Evolutionary conservation across 306 rosid genomes (phyloP), one percentile per base, ranked within the genome.

Genomic region (Dalbergia cultrata): DNA sequence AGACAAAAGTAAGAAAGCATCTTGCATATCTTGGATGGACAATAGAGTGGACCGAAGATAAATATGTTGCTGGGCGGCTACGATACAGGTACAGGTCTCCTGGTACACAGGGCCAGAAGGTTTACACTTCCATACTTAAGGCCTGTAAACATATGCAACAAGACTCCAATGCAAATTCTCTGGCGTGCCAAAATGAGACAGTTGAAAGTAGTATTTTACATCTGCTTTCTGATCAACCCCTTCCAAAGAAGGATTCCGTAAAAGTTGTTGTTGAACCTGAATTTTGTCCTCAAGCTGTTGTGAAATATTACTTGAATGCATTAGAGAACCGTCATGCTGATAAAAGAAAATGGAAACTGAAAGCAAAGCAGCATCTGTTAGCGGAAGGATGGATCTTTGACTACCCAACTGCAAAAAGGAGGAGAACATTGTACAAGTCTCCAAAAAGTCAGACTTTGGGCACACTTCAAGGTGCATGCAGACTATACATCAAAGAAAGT

Each of bases 11-110:
- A 34, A 52, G 79, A 75, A 84, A 85, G 54, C 95, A 93, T 90
- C 87, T 93, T 70, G 86, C 65, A 1, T 80, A 58, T 76, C 85
- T 89, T 69, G 97, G 97, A 50, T 93, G 98, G 94, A 85, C 75
- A 68, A 85, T 91, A 70, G 98, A 93, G 31, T 77, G 67, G 54
- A 64, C 67, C 8, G 52, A 49, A 35, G 66, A 13, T 33, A 65
- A 18, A 33, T 0, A 8, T 2, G 0, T 0, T 58, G 33, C 13
- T 31, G 3, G 22, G 18, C 61, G 70, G 58, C 67, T 7, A 13
- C 39, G 82, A 50, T 85, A 53, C 82, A 72, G 90, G 78, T 93
- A 90, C 67, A 83, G 33, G 69, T 76, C 90, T 5, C 98, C 92
- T 13, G 79, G 74, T 67, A 49, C 49, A 67, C 54, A 33, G 53